phyloP scores from a whole-genome alignment of 225 moss, liverwort and hornwort species.

The Climacium dendroides region DNA sequence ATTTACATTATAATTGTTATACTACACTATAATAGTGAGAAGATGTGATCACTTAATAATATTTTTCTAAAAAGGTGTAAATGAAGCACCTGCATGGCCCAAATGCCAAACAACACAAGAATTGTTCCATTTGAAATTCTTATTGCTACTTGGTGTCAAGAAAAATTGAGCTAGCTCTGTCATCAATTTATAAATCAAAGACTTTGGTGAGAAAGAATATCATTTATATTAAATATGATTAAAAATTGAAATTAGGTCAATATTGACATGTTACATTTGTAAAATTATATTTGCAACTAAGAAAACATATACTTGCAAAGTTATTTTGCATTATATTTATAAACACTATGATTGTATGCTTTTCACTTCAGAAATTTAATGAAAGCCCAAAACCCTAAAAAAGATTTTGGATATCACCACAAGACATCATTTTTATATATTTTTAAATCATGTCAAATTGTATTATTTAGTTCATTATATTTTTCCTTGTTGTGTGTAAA shows the following conservation, averaged over 20 bases:
- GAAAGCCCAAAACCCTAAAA: neutral
- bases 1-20: neutral
- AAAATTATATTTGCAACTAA: neutral
- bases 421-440: neutral
- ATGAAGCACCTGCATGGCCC: slow-evolving; percentile 1
- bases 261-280: neutral
- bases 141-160: neutral
- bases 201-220: neutral
- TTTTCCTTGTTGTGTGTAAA: neutral
- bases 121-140: neutral
- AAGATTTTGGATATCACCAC: neutral
- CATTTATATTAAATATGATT: neutral
- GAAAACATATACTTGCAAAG: neutral
- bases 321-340: neutral
- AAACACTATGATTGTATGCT: neutral
- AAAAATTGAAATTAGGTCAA: neutral
- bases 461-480: neutral
- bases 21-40: rapidly evolving
- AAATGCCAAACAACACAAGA: neutral
- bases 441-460: rapidly evolving
- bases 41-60: neutral
- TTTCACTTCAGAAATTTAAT: neutral
- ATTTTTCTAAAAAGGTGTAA: neutral
- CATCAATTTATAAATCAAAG: neutral
- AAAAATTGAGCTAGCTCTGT: neutral